Evolutionary conservation across 495 filamentous ascomycete genomes (phyloP).

Genomic region (Friedmanniomyces endolithicus): DNA sequence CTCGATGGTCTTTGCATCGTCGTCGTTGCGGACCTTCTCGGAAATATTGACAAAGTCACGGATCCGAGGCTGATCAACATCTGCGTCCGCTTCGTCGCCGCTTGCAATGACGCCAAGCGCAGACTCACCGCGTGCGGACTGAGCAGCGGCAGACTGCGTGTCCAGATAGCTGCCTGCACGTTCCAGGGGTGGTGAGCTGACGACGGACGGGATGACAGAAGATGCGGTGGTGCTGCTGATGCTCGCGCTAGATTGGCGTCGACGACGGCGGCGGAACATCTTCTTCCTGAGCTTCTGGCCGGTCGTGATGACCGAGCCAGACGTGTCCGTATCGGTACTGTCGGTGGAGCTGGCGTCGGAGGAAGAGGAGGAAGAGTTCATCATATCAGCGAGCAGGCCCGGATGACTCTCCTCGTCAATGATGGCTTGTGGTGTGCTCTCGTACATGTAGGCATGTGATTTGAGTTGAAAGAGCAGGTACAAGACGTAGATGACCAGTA

Average conservation of each 20-base stretch:
- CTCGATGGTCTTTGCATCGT: conserved; percentile 22
- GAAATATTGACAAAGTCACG: conserved; percentile 32
- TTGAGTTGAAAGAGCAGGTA: conserved; percentile 87
- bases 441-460: conserved; percentile 83
- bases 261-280: conserved; percentile 51
- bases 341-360: conserved; percentile 46
- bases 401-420: conserved; percentile 82
- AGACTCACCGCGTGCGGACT: conserved; percentile 13
- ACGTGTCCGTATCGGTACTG: conserved; percentile 48
- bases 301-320: conserved; percentile 54
- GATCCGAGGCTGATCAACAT: conserved; percentile 32
- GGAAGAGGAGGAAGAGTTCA: conserved; percentile 53
- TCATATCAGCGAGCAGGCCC: conserved; percentile 66
- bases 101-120: conserved; percentile 31
- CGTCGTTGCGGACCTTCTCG: conserved; percentile 9
- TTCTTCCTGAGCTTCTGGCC: conserved; percentile 56
- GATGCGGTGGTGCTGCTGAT: conserved; percentile 46
- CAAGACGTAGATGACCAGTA: conserved; percentile 70
- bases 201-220: conserved; percentile 27
- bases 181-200: conserved; percentile 34
- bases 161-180: conserved; percentile 30
- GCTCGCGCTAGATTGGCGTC: conserved; percentile 61
- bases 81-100: conserved; percentile 36
- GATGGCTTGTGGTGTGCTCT: conserved; percentile 75
- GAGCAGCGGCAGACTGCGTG: conserved; percentile 19